Conservation (phyloP, 495 filamentous ascomycete genomes). For the Neurospora pannonica region DNA sequence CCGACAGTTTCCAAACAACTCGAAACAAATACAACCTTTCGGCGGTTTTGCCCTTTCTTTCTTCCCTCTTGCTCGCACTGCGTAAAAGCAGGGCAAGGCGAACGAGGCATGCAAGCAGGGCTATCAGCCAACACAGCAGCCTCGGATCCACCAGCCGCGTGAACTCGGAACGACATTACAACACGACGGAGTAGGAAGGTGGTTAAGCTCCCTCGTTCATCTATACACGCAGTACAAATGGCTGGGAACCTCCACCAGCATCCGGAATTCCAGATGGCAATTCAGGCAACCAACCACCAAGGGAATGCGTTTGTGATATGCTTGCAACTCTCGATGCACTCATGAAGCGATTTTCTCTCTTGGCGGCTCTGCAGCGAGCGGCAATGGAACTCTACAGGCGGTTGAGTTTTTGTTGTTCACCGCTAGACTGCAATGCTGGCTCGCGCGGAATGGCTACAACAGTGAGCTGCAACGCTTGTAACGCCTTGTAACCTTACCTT, state of each 20-base stretch:
- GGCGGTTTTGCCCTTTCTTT: neutral
- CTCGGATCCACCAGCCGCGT: neutral
- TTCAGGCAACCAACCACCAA: neutral
- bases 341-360: neutral
- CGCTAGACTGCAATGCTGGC: neutral
- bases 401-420: neutral
- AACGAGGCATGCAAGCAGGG: neutral
- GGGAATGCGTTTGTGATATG: neutral
- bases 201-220: neutral
- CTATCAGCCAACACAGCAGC: neutral
- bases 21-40: neutral
- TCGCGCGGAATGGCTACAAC: neutral
- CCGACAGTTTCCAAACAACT: neutral
- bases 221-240: neutral
- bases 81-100: neutral
- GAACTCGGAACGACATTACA: neutral
- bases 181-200: neutral
- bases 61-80: neutral
- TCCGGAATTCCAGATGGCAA: neutral
- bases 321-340: neutral
- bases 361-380: neutral
- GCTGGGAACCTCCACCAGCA: neutral
- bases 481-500: neutral
- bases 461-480: neutral
- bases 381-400: neutral